Evolutionary conservation across 2,329 filamentous ascomycete genomes (phyloP), one percentile per base, ranked within the genome.

Genomic region (Aureobasidium leucospermi): DNA sequence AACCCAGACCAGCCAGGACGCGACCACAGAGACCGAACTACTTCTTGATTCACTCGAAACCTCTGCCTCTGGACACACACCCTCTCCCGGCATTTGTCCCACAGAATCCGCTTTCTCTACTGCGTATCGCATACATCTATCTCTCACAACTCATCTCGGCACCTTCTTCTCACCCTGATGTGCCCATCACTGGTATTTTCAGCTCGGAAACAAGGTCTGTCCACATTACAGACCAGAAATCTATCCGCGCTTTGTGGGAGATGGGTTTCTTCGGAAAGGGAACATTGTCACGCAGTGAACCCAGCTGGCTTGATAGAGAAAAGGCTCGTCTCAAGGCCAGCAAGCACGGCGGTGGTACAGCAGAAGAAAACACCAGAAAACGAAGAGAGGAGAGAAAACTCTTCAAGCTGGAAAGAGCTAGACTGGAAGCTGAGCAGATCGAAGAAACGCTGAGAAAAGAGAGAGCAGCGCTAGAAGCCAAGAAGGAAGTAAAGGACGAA

Each of bases 191-290:
- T 51, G 93, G 87, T 53, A 82, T 87, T 65, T 96, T 93, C 80
- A 93, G 90, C n/a, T 75, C 83, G 1, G 83, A 87, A 60, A 95
- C 90, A 3, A 84, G 86, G 32, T 94, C 91, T 0, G 82, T 99
- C 15, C 90, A 96, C 70, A 81, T 99, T 60, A 90, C 85, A 16
- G 87, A 96, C 71, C 78, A 85, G 29, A 79, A 80, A 59, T 86
- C 90, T 3, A 86, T 95, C 63, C 81, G 88, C 58, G 90, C 87
- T 1, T 75, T 99, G 28, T 99, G 95, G 94, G 89, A 96, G 73
- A 90, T 95, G 76, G 94, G 94, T 5, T 99, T 99, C 75, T 99
- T 93, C 73, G 95, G 95, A 49, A 96, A 96, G 73, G 94, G 94
- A 46, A 93, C 80, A 66, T 78, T 97, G 61, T 96, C 92, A 76